Evolutionary conservation across 2,329 filamentous ascomycete species (phyloP).

Genomic region (Diaporthe capsici): DNA sequence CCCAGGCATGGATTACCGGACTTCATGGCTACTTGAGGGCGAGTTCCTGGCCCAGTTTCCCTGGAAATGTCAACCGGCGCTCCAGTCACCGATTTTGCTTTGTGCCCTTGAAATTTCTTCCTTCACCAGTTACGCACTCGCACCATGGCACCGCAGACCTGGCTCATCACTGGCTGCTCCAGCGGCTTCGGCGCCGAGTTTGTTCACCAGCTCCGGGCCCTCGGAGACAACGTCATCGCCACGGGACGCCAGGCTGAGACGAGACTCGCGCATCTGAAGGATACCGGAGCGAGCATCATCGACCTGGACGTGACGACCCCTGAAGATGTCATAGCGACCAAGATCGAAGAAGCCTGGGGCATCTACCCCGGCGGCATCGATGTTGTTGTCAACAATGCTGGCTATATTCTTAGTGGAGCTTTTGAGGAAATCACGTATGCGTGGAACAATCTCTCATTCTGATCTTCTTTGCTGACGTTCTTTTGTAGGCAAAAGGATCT

Average conservation of each 20-base stretch:
- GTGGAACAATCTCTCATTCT: background rate
- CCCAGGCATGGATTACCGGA: too few species aligned
- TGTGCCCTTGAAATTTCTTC: background rate
- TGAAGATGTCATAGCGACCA: slow-evolving; percentile 42
- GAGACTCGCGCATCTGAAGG: slow-evolving; percentile 54
- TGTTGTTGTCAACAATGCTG: slow-evolving; percentile 41
- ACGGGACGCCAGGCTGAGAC: slow-evolving; percentile 55
- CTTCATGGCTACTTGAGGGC: too few species aligned
- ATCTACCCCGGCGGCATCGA: slow-evolving; percentile 39
- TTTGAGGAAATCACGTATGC: slow-evolving; percentile 49
- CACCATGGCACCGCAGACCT: slow-evolving; percentile 46
- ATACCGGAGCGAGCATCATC: slow-evolving; percentile 49
- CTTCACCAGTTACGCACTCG: background rate
- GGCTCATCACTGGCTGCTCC: slow-evolving; percentile 60
- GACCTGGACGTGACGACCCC: slow-evolving; percentile 49
- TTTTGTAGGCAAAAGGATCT: slow-evolving; percentile 47
- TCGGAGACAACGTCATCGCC: slow-evolving; percentile 58
- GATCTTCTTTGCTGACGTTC: background rate
- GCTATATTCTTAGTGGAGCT: slow-evolving; percentile 48
- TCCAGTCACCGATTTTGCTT: too few species aligned
- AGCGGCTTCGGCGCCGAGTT: slow-evolving; percentile 58
- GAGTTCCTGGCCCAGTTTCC: too few species aligned
- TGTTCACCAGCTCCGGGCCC: slow-evolving; percentile 53
- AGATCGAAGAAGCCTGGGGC: slow-evolving; percentile 44
- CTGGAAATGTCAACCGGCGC: too few species aligned